Conservation (phyloP, 495 filamentous ascomycete species). For the Podospora tetraspora region DNA sequence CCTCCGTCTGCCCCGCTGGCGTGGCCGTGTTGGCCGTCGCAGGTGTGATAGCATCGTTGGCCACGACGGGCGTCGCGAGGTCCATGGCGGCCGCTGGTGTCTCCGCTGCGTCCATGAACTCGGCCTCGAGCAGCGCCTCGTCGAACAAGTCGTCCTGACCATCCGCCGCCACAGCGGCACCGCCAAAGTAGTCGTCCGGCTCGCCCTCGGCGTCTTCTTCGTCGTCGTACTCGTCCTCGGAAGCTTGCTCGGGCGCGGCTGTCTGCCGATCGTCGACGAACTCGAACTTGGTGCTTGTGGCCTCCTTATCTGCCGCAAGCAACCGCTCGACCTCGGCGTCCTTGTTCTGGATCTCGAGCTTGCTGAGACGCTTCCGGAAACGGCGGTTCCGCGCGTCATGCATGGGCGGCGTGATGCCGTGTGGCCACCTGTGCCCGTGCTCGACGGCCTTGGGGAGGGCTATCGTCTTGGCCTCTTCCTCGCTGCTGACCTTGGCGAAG, state of each 20-base stretch:
- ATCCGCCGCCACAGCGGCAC: slow-evolving; percentile 41
- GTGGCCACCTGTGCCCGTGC: slow-evolving; percentile 72
- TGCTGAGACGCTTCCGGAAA: slow-evolving; percentile 77
- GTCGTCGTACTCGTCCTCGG: slow-evolving; percentile 52
- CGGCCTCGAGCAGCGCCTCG: slow-evolving; percentile 39
- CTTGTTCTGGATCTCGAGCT: slow-evolving; percentile 81
- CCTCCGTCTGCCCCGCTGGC: slow-evolving; percentile 25
- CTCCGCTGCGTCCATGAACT: slow-evolving; percentile 27
- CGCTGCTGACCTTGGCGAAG: slow-evolving; percentile 60
- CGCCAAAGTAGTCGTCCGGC: slow-evolving; percentile 44
- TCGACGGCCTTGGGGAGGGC: slow-evolving; percentile 61
- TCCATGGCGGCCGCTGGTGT: slow-evolving; percentile 28
- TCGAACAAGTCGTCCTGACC: slow-evolving; percentile 19
- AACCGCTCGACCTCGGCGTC: slow-evolving; percentile 76
- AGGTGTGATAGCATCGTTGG: slow-evolving; percentile 36
- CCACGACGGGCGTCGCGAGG: slow-evolving; percentile 30
- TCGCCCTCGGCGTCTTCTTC: slow-evolving; percentile 56
- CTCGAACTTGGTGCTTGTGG: slow-evolving; percentile 50
- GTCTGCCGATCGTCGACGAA: slow-evolving; percentile 60
- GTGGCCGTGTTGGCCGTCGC: slow-evolving; percentile 30
- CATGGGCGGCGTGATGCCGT: slow-evolving; percentile 90
- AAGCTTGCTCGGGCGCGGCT: slow-evolving; percentile 41
- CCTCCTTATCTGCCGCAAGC: slow-evolving; percentile 62
- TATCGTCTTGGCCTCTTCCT: slow-evolving; percentile 65
- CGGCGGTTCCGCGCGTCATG: slow-evolving; percentile 76